Evolutionary conservation across 345 rosid genomes (phyloP), one percentile per base, ranked within the genome.

Genomic region (Physaria fendleri): DNA sequence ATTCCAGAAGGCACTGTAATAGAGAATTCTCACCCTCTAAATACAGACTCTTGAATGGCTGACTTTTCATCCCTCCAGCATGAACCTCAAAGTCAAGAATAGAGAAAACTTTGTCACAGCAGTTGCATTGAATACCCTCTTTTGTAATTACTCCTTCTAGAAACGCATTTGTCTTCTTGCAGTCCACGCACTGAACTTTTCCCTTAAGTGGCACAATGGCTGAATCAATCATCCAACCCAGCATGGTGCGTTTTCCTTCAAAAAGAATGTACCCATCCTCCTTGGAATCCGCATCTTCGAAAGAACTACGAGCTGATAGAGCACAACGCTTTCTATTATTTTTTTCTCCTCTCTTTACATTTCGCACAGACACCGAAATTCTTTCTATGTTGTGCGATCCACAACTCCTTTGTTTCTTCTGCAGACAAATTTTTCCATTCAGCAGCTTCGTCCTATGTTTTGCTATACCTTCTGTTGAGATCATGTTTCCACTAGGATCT

Each of bases 181-280:
- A 66, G 66, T 75, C 70, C 74, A 61, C 56, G 72, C 77, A 84
- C 56, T 78, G 74, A 63, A 92, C 87, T 71, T 79, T 82, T 55
- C 73, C 86, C 41, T 81, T 68, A 24, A 77, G 61, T 68, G 74
- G 76, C 45, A 89, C 71, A 63, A 76, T 56, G 28, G 84, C 87
- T 54, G 71, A 42, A 63, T 82, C 95, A 71, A 92, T 76, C 98
- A 92, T 81, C 98, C 98, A 92, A 21, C 83, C 40, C 53, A 89
- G 83, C 35, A 83, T 72, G 52, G 90, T 84, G 52, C 95, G 80
- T 71, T 84, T 86, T 53, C 91, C 97, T 64, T 76, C 80, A 71
- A 78, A 89, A 18, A 79, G 71, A 46, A 81, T 71, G 78, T 82
- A 89, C 37, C 82, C 81, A 58, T 74, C 72, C 27, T 65, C 65